These are phyloP conservation scores for Acacia confusa DNA, from an alignment of 306 rosid species.

Conservation along the genomic window DNA sequence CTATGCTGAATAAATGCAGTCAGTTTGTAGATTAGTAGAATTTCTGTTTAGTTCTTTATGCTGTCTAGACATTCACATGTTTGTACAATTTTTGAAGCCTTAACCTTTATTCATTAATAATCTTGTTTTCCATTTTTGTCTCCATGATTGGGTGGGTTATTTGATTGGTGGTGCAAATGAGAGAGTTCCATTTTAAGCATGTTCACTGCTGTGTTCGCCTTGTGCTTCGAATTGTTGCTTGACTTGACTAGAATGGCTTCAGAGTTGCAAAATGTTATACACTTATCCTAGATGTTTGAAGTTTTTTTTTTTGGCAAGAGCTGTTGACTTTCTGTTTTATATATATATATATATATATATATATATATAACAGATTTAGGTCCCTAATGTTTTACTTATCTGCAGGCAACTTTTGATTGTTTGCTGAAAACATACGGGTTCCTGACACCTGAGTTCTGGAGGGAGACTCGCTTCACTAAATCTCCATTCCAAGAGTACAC, in stretches of 20 bases:
- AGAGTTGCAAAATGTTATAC: background rate
- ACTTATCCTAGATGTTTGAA: background rate
- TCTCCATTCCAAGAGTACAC: slow-evolving; percentile 78
- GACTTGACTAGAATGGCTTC: background rate
- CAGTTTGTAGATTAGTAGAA: background rate
- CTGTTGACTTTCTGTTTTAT: background rate
- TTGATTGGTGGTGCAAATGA: background rate
- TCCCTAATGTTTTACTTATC: background rate
- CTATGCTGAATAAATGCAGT: background rate
- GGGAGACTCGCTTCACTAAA: slow-evolving; percentile 62
- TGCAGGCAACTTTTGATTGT: slow-evolving; percentile 67
- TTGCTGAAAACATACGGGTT: slow-evolving; percentile 63
- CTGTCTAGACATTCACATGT: background rate
- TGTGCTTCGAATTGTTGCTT: background rate
- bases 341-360: too few species aligned
- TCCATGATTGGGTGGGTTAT: background rate
- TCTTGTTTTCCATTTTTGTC: background rate
- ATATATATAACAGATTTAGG: too few species aligned
- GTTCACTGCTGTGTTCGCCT: background rate
- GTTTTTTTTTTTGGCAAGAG: background rate
- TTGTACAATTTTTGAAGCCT: background rate
- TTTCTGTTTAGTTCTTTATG: background rate
- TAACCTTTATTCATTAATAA: background rate
- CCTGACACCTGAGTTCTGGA: slow-evolving; percentile 67
- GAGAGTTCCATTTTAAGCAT: background rate